These are phyloP conservation scores for Psilocybe cyanescens DNA, from an alignment of 768 basidiomycete species.

Conservation along the genomic window DNA sequence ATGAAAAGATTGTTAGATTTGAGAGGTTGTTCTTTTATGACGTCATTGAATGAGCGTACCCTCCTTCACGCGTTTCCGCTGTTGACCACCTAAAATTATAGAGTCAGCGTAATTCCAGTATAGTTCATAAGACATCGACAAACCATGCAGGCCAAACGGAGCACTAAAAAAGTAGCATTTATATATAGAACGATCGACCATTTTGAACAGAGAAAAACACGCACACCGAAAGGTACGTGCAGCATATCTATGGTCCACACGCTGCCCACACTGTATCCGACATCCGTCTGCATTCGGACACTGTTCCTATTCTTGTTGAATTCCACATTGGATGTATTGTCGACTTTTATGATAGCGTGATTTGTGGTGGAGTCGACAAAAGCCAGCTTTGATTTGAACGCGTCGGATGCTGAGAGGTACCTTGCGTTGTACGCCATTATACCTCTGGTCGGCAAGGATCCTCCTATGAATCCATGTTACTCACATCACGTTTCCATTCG, in stretches of 20 bases:
- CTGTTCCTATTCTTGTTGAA: slow-evolving; percentile 66
- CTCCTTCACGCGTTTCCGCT: slow-evolving; percentile 66
- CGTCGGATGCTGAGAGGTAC: slow-evolving; percentile 52
- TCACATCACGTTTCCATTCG: slow-evolving; percentile 65
- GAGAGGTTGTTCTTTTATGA: background rate
- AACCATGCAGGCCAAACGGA: slow-evolving; percentile 72
- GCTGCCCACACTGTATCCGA: slow-evolving; percentile 59
- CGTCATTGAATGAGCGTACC: slow-evolving; percentile 34
- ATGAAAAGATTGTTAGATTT: background rate
- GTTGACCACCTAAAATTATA: slow-evolving; percentile 47
- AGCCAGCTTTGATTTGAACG: slow-evolving; percentile 53
- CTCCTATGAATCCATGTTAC: slow-evolving; percentile 1
- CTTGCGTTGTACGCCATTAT: slow-evolving; percentile 27
- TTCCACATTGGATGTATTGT: slow-evolving; percentile 61
- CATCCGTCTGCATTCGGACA: slow-evolving; percentile 63
- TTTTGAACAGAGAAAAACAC: slow-evolving; percentile 21
- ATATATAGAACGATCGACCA: background rate
- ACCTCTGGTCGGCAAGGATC: background rate
- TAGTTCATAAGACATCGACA: background rate
- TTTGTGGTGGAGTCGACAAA: slow-evolving; percentile 66
- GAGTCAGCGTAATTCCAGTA: background rate
- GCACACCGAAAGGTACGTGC: slow-evolving; percentile 67
- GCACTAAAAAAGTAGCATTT: slow-evolving; percentile 42
- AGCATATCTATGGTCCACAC: slow-evolving; percentile 68
- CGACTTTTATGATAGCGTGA: slow-evolving; percentile 78